phyloP scores from a whole-genome alignment of 129 eudicot species.

The Artemisia argyi region DNA sequence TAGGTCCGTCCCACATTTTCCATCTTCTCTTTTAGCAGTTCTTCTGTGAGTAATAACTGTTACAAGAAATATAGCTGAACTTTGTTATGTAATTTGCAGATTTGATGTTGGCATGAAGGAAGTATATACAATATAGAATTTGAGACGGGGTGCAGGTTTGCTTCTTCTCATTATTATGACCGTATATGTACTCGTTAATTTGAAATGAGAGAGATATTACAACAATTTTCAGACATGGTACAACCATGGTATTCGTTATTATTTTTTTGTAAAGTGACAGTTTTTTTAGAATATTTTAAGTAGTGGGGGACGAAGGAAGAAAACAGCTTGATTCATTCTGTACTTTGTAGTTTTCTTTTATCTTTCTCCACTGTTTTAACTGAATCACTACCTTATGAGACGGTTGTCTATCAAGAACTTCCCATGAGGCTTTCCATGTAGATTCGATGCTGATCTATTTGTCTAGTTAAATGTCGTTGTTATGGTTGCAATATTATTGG shows the following conservation, averaged over 20 bases:
- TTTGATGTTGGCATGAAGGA: slow-evolving; percentile 15
- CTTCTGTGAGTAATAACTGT: too few species aligned
- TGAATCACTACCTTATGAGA: slow-evolving; percentile 2
- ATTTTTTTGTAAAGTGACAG: slow-evolving; percentile 21
- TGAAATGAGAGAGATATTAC: slow-evolving; percentile 10
- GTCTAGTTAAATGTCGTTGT: not conserved
- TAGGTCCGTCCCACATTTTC: slow-evolving; percentile 9
- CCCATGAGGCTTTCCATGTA: not conserved
- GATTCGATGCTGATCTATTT: not conserved
- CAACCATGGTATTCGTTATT: not conserved
- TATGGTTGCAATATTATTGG: not conserved
- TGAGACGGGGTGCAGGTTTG: slow-evolving; percentile 25
- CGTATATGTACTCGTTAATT: not conserved
- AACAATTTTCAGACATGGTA: not conserved
- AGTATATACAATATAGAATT: slow-evolving; percentile 15
- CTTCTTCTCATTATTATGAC: slow-evolving; percentile 19
- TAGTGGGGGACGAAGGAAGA: not conserved
- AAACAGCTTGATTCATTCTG: not conserved
- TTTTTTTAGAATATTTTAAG: not conserved
- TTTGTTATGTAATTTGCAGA: slow-evolving; percentile 19
- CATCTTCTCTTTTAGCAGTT: not conserved
- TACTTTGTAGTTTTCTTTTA: not conserved
- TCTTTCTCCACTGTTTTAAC: not conserved
- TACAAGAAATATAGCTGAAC: not conserved
- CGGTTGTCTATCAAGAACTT: not conserved